Conservation (phyloP, 2,329 filamentous ascomycete species). For the Diplodia seriata region DNA sequence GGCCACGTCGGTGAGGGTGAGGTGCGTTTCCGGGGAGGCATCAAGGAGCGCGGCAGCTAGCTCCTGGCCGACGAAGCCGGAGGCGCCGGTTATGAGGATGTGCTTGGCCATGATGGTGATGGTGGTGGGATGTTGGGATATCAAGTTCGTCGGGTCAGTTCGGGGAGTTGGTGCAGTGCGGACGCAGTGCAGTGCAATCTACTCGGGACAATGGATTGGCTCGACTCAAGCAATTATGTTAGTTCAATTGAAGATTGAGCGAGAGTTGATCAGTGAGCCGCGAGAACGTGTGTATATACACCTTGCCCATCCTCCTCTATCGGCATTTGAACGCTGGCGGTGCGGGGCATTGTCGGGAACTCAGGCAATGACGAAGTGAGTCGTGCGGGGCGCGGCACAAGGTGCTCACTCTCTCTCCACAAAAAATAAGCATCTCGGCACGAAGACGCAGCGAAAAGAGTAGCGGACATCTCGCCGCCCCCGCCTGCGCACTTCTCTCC, state of each 20-base stretch:
- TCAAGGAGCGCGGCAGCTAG: conserved; percentile 34
- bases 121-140: conserved; percentile 1
- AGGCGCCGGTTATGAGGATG: conserved; percentile 37
- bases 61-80: conserved; percentile 37
- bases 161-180: background rate
- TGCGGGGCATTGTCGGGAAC: conserved; percentile 20
- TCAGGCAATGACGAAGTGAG: background rate
- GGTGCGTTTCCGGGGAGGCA: conserved; percentile 26
- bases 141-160: conserved; percentile 15
- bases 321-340: conserved; percentile 1
- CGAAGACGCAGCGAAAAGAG: conserved; percentile 26
- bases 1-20: conserved; percentile 36
- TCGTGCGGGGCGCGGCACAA: background rate
- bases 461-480: conserved; percentile 27
- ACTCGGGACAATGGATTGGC: background rate
- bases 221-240: background rate
- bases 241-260: background rate
- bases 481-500: conserved; percentile 29
- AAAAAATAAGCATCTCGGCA: conserved; percentile 15
- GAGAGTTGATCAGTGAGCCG: background rate
- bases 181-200: background rate
- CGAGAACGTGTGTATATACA: background rate
- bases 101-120: conserved; percentile 8
- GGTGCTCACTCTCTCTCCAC: too few relatives aligned
- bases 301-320: background rate